phyloP scores from a whole-genome alignment of 1,139 yeast genomes.

The Lodderomyces elongisporus region DNA sequence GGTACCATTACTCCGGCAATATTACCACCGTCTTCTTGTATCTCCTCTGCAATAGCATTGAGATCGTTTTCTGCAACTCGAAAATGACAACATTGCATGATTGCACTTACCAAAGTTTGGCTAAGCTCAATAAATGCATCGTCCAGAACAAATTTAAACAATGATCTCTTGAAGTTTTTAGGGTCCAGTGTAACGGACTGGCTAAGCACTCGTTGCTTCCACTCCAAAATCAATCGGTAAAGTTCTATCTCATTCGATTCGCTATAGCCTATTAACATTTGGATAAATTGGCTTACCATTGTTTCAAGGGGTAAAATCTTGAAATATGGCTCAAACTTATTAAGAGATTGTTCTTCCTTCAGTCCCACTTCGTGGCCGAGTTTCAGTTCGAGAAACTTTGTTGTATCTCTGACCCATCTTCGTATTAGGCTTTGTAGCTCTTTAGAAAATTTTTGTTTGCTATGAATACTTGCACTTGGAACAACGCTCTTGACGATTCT shows the following conservation, averaged over 20 bases:
- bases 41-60: no score
- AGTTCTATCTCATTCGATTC: no score
- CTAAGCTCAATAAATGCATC: conserved; percentile 8
- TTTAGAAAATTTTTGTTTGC: background rate
- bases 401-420: conserved; percentile 6
- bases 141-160: conserved; percentile 5
- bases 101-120: no score
- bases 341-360: conserved; percentile 6
- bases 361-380: no score
- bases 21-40: no score
- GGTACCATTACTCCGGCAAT: no score
- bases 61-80: no score
- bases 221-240: no score
- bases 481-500: conserved; percentile 6
- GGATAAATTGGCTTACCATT: conserved; percentile 5
- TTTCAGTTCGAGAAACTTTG: conserved; percentile 12
- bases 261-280: conserved; percentile 8
- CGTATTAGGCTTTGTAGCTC: conserved; percentile 1
- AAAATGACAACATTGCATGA: no score
- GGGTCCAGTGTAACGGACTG: no score
- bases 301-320: conserved; percentile 5
- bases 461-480: background rate
- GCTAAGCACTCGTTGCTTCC: no score
- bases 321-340: conserved; percentile 8
- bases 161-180: background rate